Conservation (phyloP, 2,329 filamentous ascomycete species). For the Aspergillus persii region DNA sequence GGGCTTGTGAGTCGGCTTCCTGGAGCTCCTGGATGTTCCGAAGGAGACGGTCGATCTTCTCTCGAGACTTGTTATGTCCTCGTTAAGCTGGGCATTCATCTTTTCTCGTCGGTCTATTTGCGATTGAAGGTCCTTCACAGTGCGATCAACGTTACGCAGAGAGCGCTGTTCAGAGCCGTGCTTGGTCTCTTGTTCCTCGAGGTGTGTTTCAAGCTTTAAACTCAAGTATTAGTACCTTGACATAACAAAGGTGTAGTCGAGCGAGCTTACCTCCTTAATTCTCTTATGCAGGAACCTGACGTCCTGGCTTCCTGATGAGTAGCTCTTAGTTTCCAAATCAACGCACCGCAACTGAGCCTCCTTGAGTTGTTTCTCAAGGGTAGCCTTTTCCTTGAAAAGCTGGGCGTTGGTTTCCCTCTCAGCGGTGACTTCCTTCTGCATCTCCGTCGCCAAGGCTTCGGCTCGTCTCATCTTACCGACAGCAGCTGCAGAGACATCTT, state of each 20-base stretch:
- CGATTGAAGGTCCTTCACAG: constrained; percentile 85
- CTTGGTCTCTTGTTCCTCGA: constrained; percentile 78
- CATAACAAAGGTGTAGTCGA: background rate
- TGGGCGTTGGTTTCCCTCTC: constrained; percentile 80
- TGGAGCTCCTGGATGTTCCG: constrained; percentile 92
- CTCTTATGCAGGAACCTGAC: constrained; percentile 92
- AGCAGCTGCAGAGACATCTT: constrained; percentile 86
- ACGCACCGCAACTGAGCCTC: constrained; percentile 87
- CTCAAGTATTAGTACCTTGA: constrained; percentile 19
- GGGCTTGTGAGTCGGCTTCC: constrained; percentile 75
- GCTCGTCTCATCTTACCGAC: constrained; percentile 97
- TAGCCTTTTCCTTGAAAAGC: constrained; percentile 85
- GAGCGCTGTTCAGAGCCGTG: constrained; percentile 80
- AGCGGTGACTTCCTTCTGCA: constrained; percentile 85
- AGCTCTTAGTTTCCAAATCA: constrained; percentile 95
- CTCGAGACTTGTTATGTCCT: constrained; percentile 82
- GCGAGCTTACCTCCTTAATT: constrained; percentile 78
- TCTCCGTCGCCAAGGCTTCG: constrained; percentile 80
- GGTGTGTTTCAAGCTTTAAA: constrained; percentile 75
- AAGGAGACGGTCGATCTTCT: constrained; percentile 87
- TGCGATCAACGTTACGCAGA: constrained; percentile 87
- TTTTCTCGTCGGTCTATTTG: constrained; percentile 95
- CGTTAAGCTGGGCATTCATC: constrained; percentile 72
- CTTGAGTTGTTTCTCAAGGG: constrained; percentile 83
- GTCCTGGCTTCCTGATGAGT: constrained; percentile 89